phyloP scores from a whole-genome alignment of 2,329 filamentous ascomycete genomes.

The Cytospora paraplurivora region DNA sequence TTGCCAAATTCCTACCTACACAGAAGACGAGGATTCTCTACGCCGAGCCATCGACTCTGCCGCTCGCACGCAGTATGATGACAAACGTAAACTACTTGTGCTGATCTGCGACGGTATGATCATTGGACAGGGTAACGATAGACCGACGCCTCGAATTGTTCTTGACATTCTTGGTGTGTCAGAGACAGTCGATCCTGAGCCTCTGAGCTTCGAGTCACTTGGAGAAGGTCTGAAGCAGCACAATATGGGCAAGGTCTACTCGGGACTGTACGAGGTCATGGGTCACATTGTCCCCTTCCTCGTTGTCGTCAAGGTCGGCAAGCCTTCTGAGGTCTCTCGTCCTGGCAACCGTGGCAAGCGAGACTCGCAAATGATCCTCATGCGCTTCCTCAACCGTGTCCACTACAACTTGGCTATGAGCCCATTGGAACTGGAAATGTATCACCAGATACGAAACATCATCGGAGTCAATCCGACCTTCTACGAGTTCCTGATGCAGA shows the following conservation, averaged over 20 bases:
- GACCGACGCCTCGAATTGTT: conserved; percentile 92
- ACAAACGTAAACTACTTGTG: conserved; percentile 94
- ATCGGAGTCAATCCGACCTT: conserved; percentile 98
- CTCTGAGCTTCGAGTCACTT: conserved; percentile 93
- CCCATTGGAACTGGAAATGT: conserved; percentile 95
- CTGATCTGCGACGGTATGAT: conserved; percentile 99
- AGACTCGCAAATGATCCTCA: conserved; percentile 97
- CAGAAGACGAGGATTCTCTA: conserved; percentile 95
- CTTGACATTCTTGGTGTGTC: conserved; percentile 95
- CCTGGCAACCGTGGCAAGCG: conserved; percentile 97
- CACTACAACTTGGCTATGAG: conserved; percentile 98
- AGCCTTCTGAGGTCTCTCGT: conserved; percentile 94
- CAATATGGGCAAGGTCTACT: conserved; percentile 99
- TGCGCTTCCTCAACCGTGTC: conserved; percentile 98
- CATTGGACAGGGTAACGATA: conserved; percentile 96
- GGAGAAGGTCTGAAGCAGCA: conserved; percentile 96
- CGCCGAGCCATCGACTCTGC: conserved; percentile 96
- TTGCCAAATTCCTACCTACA: conserved; percentile 96
- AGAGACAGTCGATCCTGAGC: conserved; percentile 90
- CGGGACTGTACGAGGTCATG: conserved; percentile 94
- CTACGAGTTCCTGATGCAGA: conserved; percentile 95
- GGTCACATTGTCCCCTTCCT: conserved; percentile 98
- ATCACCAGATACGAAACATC: conserved; percentile 97
- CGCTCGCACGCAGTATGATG: conserved; percentile 93
- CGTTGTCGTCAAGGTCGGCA: conserved; percentile 95